phyloP scores from a whole-genome alignment of 140 eudicot species.

The Erigeron philadelphicus region DNA sequence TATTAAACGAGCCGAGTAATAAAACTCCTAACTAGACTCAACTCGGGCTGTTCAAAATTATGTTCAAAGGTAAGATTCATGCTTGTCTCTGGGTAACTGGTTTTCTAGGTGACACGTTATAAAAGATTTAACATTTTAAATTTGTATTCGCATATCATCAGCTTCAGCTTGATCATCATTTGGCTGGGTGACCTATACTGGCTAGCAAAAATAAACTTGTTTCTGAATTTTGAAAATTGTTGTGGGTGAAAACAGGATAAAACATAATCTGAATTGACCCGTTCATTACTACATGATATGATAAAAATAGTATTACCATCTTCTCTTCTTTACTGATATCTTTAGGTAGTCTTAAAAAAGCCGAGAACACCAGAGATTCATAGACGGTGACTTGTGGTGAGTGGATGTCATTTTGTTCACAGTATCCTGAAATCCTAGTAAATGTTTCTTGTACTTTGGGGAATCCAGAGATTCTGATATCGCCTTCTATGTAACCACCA shows the following conservation, averaged over 20 bases:
- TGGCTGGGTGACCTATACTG: too few species aligned
- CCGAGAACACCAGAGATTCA: constrained; percentile 69
- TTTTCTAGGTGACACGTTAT: too few species aligned
- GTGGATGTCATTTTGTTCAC: constrained; percentile 79
- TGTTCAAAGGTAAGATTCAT: too few species aligned
- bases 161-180: too few species aligned
- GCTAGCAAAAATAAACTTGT: not conserved
- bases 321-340: constrained; percentile 46
- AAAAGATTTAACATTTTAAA: too few species aligned
- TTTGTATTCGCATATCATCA: too few species aligned
- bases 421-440: constrained; percentile 73
- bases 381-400: constrained; percentile 70
- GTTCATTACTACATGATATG: not conserved
- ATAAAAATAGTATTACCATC: constrained; percentile 36
- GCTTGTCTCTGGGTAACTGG: too few species aligned
- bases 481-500: constrained; percentile 62
- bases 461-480: constrained; percentile 60
- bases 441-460: constrained; percentile 67
- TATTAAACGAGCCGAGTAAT: too few species aligned
- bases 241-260: not conserved
- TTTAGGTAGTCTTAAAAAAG: constrained; percentile 70
- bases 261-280: not conserved
- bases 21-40: too few species aligned
- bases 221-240: not conserved
- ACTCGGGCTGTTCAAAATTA: too few species aligned